Percentiles rank a stretch among this genome's conserved stretches.
Evolutionary conservation across 2,329 filamentous ascomycete species (phyloP).

Genomic region (Zarea fungicola): DNA sequence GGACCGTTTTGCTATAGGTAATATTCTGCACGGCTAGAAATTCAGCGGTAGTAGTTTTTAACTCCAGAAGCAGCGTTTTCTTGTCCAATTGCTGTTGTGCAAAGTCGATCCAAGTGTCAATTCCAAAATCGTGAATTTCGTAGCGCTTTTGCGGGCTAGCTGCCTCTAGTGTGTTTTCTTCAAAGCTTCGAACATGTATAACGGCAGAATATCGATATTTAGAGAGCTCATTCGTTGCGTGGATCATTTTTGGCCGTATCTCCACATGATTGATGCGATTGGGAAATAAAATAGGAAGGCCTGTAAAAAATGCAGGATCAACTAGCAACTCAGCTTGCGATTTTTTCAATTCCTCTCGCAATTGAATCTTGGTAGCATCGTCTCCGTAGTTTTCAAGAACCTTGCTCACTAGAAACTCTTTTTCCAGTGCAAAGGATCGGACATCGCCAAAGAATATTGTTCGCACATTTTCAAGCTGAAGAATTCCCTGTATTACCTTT

Average conservation of each 20-base stretch:
- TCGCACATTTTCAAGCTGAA: not conserved
- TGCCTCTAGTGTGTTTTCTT: too few species aligned
- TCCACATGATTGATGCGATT: conserved; percentile 22
- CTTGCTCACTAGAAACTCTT: conserved; percentile 14
- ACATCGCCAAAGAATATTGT: conserved; percentile 20
- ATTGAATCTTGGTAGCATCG: conserved; percentile 2
- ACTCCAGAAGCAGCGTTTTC: conserved; percentile 8
- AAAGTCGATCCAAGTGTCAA: conserved; percentile 8
- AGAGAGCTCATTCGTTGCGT: conserved; percentile 25
- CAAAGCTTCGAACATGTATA: conserved; percentile 15
- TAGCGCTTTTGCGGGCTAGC: not conserved
- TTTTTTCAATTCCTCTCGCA: conserved; percentile 15
- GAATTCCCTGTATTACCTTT: not conserved
- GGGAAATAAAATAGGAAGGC: conserved; percentile 7
- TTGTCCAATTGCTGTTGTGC: conserved; percentile 6
- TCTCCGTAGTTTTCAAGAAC: conserved; percentile 10
- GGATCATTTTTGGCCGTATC: conserved; percentile 25
- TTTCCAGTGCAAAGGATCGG: conserved; percentile 16
- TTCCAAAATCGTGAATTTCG: conserved; percentile 15
- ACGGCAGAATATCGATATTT: conserved; percentile 25
- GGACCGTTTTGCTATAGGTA: conserved; percentile 26
- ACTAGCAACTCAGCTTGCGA: conserved; percentile 21
- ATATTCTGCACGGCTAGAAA: conserved; percentile 22
- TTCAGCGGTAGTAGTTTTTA: conserved; percentile 15
- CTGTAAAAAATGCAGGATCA: conserved; percentile 23